Percentiles rank a stretch among this genome's conserved stretches.
These are phyloP conservation scores for Zarea fungicola DNA, from an alignment of 2,329 filamentous ascomycete species.

Conservation along the genomic window DNA sequence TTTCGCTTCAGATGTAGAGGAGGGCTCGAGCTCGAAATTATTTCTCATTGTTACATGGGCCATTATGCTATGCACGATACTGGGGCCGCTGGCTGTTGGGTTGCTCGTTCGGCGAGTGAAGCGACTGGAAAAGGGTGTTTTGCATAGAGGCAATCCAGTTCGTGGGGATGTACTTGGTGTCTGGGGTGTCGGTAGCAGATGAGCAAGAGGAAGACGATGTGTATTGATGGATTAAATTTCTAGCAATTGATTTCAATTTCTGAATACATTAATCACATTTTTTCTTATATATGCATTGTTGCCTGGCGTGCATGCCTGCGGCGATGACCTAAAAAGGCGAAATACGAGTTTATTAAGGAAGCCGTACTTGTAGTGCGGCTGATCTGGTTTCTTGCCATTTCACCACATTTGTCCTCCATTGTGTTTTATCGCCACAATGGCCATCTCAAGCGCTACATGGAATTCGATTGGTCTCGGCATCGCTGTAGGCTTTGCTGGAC, in stretches of 20 bases:
- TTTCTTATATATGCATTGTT: too few relatives aligned
- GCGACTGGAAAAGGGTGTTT: constrained; percentile 23
- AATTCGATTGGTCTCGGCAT: background rate
- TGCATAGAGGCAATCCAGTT: constrained; percentile 7
- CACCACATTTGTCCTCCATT: too few relatives aligned
- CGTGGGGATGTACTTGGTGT: background rate
- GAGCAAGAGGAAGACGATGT: too few relatives aligned
- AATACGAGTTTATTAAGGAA: too few relatives aligned
- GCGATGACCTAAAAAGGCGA: too few relatives aligned
- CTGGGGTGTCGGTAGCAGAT: background rate
- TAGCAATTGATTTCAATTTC: too few relatives aligned
- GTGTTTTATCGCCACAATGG: background rate
- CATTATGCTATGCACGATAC: constrained; percentile 49
- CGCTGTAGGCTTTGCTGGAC: background rate
- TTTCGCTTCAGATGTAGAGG: constrained; percentile 24
- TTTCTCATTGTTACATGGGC: constrained; percentile 53
- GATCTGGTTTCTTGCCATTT: too few relatives aligned
- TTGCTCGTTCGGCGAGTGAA: constrained; percentile 40
- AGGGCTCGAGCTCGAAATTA: constrained; percentile 30
- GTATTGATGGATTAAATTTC: too few relatives aligned
- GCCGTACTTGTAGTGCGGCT: too few relatives aligned
- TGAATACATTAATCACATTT: too few relatives aligned
- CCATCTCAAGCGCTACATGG: background rate
- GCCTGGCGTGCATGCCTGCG: too few relatives aligned
- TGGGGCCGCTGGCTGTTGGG: constrained; percentile 45